These are phyloP conservation scores for Lolium perenne DNA, from an alignment of 176 grass and related monocot species.

Conservation along the genomic window DNA sequence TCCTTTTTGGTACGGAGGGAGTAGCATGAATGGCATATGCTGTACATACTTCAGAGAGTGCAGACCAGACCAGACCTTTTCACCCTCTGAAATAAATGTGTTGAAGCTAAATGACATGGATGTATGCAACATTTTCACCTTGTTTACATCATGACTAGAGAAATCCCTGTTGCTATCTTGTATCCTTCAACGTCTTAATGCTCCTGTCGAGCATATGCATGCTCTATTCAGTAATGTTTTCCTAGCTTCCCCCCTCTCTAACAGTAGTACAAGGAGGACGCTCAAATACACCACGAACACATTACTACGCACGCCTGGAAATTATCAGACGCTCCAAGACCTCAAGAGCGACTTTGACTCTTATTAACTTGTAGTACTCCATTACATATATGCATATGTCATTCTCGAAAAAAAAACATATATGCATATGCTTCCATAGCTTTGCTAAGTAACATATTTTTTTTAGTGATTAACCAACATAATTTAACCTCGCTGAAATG, in stretches of 20 bases:
- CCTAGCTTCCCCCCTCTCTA: neutral
- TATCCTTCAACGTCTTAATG: conserved; percentile 25
- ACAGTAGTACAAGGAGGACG: neutral
- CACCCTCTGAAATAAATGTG: neutral
- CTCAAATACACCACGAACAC: neutral
- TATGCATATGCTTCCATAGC: neutral
- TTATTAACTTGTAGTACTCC: neutral
- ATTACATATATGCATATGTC: neutral
- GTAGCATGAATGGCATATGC: no score
- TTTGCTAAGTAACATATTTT: no score
- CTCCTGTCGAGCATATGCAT: neutral
- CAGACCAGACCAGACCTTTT: neutral
- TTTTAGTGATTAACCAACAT: neutral
- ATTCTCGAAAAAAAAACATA: neutral
- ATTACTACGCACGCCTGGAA: neutral
- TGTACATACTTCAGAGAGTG: neutral
- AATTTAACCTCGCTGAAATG: conserved; percentile 25
- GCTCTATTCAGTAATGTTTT: neutral
- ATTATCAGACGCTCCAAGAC: neutral
- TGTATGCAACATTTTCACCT: neutral
- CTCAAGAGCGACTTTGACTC: neutral
- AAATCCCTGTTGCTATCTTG: conserved; percentile 38
- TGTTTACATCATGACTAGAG: conserved; percentile 38
- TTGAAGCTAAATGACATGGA: neutral
- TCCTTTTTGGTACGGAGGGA: no score